A percentile compares a stretch with the other conserved stretches of the same genome.
Evolutionary conservation across 495 filamentous ascomycete genomes (phyloP).

Genomic region (Aspergillus egyptiacus): DNA sequence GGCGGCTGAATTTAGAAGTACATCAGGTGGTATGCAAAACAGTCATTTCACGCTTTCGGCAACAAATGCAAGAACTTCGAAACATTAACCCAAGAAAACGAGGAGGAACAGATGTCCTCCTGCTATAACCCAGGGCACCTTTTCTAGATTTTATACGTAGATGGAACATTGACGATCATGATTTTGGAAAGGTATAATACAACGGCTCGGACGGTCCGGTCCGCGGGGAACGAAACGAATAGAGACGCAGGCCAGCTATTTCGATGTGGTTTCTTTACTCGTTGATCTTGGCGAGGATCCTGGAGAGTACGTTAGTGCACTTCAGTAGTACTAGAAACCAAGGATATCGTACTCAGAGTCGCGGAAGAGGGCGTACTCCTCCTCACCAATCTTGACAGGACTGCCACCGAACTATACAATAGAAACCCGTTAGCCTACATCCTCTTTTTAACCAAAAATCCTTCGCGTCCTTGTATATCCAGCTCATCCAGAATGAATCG

Average conservation of each 20-base stretch:
- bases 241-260: conserved; percentile 16
- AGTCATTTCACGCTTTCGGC: conserved; percentile 42
- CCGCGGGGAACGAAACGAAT: conserved; percentile 15
- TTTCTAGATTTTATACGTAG: conserved; percentile 21
- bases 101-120: conserved; percentile 2
- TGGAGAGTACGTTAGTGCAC: conserved; percentile 32
- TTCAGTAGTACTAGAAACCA: not conserved
- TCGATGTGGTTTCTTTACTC: conserved; percentile 49
- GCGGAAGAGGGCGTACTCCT: conserved; percentile 92
- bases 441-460: not conserved
- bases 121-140: conserved; percentile 14
- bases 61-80: conserved; percentile 34
- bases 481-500: not conserved
- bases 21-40: conserved; percentile 40
- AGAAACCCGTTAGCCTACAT: not conserved
- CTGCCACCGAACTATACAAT: conserved; percentile 83
- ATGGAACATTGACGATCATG: conserved; percentile 31
- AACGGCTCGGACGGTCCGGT: conserved; percentile 18
- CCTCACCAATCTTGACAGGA: conserved; percentile 93
- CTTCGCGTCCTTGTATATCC: not conserved
- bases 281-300: conserved; percentile 84
- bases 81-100: conserved; percentile 18
- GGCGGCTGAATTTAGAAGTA: conserved; percentile 31
- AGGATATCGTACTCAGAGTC: conserved; percentile 79
- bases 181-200: conserved; percentile 38